Percentiles rank a stretch among this genome's conserved stretches.
phyloP scores from a whole-genome alignment of 192 early-diverging fungal genomes.

The Pilaira anomala region DNA sequence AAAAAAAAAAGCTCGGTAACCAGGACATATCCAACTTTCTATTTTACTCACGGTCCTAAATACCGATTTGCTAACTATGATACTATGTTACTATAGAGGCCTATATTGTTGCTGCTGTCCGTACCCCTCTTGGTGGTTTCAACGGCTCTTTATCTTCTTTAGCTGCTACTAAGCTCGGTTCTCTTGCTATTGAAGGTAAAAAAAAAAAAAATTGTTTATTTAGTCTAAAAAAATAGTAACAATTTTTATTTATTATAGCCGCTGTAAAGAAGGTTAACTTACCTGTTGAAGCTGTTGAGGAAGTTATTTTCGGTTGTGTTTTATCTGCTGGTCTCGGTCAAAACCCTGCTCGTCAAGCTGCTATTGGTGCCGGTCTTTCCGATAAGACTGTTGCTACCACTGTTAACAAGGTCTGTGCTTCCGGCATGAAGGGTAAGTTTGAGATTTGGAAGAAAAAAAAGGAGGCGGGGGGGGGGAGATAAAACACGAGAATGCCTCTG shows the following conservation, averaged over 20 bases:
- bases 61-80: too few relatives aligned
- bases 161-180: slow-evolving; percentile 80
- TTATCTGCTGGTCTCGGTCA: slow-evolving; percentile 79
- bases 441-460: not conserved
- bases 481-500: not conserved
- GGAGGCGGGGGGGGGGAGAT: not conserved
- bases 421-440: slow-evolving; percentile 65
- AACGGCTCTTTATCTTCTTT: slow-evolving; percentile 84
- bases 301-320: slow-evolving; percentile 78
- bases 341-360: slow-evolving; percentile 83
- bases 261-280: slow-evolving; percentile 46
- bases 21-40: not conserved
- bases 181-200: slow-evolving; percentile 80
- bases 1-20: too few relatives aligned
- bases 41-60: not conserved
- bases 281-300: slow-evolving; percentile 55
- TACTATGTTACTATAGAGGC: slow-evolving; percentile 48
- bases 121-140: slow-evolving; percentile 92
- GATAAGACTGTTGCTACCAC: slow-evolving; percentile 67
- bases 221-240: not conserved
- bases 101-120: slow-evolving; percentile 86
- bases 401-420: slow-evolving; percentile 85
- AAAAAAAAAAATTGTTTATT: not conserved
- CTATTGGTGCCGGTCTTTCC: slow-evolving; percentile 67
- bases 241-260: slow-evolving; percentile 26